These are phyloP conservation scores for Dactylella cylindrospora DNA, from an alignment of 2,329 filamentous ascomycete species.

Conservation along the genomic window DNA sequence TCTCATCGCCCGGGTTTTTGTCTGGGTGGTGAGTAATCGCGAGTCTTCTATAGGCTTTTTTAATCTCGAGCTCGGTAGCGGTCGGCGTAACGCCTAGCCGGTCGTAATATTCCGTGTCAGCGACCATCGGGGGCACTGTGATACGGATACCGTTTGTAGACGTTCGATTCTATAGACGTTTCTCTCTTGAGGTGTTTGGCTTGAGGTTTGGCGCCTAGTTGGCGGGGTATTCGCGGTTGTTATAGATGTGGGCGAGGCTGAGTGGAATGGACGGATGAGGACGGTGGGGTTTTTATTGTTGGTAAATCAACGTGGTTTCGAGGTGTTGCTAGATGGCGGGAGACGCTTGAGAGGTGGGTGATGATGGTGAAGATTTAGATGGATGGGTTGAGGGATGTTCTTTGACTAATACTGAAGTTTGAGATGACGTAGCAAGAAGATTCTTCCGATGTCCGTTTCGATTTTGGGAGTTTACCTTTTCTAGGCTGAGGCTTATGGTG, in stretches of 20 bases:
- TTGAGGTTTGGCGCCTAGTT: neutral
- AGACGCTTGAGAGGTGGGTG: too few species aligned
- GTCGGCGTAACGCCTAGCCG: constrained; percentile 79
- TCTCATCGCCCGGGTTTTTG: constrained; percentile 96
- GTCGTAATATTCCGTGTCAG: constrained; percentile 79
- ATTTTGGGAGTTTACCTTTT: too few species aligned
- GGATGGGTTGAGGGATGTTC: too few species aligned
- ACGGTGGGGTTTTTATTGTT: constrained; percentile 7
- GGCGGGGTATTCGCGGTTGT: constrained; percentile 19
- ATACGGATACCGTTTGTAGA: too few species aligned
- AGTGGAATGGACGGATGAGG: neutral
- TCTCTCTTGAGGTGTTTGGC: neutral
- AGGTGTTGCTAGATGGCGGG: too few species aligned
- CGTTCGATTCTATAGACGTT: too few species aligned
- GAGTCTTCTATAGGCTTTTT: constrained; percentile 92
- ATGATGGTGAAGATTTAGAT: too few species aligned
- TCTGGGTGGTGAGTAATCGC: constrained; percentile 83
- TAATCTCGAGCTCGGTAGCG: constrained; percentile 88
- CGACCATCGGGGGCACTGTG: constrained; percentile 66
- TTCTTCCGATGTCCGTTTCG: too few species aligned
- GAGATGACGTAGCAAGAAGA: too few species aligned
- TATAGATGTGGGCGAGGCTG: neutral
- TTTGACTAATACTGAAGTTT: too few species aligned
- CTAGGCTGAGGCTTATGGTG: too few species aligned
- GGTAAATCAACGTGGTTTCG: too few species aligned